Evolutionary conservation across 495 filamentous ascomycete genomes (phyloP).

Genomic region (Penicillium malachiteum): DNA sequence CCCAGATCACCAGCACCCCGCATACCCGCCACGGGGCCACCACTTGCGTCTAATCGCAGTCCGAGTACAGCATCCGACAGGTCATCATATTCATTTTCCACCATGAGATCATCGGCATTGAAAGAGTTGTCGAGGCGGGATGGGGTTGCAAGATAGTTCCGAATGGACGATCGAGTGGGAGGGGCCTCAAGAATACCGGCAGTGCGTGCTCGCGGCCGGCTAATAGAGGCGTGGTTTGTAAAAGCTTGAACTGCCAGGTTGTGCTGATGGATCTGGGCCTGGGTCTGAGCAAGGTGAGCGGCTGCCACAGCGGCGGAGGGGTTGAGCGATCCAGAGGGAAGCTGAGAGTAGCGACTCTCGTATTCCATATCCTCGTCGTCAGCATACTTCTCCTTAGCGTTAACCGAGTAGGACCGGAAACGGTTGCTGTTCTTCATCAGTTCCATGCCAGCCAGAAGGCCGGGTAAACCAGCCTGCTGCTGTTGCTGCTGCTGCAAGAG

Average conservation of each 20-base stretch:
- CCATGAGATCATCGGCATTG: conserved; percentile 71
- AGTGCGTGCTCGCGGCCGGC: conserved; percentile 81
- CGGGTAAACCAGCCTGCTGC: conserved; percentile 57
- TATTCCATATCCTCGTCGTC: conserved; percentile 89
- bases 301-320: conserved; percentile 68
- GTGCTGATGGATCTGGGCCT: conserved; percentile 89
- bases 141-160: conserved; percentile 71
- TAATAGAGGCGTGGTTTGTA: conserved; percentile 75
- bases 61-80: conserved; percentile 73
- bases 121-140: conserved; percentile 85
- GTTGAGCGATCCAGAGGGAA: conserved; percentile 68
- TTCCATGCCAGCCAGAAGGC: conserved; percentile 76
- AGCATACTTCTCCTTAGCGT: conserved; percentile 96
- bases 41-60: conserved; percentile 67
- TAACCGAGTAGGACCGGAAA: conserved; percentile 95
- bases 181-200: conserved; percentile 89
- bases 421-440: conserved; percentile 79
- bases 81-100: conserved; percentile 75
- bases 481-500: conserved; percentile 57
- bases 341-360: conserved; percentile 50
- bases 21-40: conserved; percentile 56
- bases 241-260: conserved; percentile 93
- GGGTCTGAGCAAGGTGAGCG: conserved; percentile 73
- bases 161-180: conserved; percentile 66
- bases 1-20: conserved; percentile 36